Conservation (phyloP, 306 rosid genomes). For the Cucurbita ficifolia region DNA sequence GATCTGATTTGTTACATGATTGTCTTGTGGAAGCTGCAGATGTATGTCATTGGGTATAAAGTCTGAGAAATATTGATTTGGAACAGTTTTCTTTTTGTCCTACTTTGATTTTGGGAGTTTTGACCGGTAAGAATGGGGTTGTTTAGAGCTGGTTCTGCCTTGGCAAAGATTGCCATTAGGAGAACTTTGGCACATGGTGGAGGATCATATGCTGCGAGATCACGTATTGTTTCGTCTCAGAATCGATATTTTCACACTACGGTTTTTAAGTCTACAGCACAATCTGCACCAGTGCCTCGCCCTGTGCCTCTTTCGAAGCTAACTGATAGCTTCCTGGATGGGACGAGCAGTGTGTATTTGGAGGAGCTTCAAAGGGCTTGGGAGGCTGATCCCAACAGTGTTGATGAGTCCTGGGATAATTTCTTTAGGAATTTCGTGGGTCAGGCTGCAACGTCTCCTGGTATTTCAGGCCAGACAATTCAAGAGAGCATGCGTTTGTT, state of each 20-base stretch:
- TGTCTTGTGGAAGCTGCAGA: not conserved
- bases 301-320: conserved; percentile 87
- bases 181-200: conserved; percentile 38
- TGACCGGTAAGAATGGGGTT: conserved; percentile 46
- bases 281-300: conserved; percentile 63
- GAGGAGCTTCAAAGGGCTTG: conserved; percentile 98
- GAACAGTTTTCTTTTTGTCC: not conserved
- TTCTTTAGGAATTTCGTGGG: conserved; percentile 92
- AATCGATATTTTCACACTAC: conserved; percentile 51
- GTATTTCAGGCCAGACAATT: conserved; percentile 89
- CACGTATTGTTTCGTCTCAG: conserved; percentile 36
- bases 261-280: conserved; percentile 36
- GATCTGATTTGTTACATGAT: not conserved
- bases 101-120: not conserved
- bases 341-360: conserved; percentile 84
- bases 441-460: conserved; percentile 73
- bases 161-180: conserved; percentile 60
- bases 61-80: not conserved
- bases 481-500: conserved; percentile 95
- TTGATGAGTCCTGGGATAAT: conserved; percentile 96
- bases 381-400: conserved; percentile 90
- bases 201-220: conserved; percentile 41
- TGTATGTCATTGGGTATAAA: not conserved
- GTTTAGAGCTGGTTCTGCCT: conserved; percentile 67
- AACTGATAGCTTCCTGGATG: conserved; percentile 86